phyloP scores from a whole-genome alignment of 1,139 yeast genomes.

The Blastobotrys ciferrii region DNA sequence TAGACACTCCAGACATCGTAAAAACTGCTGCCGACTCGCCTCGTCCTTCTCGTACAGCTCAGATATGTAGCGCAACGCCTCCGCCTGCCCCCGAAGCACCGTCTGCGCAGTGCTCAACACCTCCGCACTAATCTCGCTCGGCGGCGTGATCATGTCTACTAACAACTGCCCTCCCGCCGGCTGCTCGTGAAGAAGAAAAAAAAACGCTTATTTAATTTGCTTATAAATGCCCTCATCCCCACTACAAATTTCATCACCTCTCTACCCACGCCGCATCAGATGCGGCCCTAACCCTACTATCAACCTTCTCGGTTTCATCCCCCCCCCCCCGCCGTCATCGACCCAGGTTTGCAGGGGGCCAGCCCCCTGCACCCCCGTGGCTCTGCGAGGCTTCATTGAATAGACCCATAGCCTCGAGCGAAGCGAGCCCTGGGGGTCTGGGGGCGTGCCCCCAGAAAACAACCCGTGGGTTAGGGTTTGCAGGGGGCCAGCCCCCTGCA shows the following conservation, averaged over 20 bases:
- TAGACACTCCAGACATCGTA: conserved; percentile 50
- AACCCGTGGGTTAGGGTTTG: too few species aligned
- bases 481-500: too few species aligned
- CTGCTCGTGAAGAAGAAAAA: too few species aligned
- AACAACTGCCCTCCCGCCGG: too few species aligned
- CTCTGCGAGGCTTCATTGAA: too few species aligned
- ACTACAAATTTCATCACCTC: not conserved
- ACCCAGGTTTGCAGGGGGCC: not conserved
- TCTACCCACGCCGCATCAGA: not conserved
- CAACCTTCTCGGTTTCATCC: not conserved
- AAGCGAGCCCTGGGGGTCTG: too few species aligned
- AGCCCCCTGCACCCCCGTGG: too few species aligned
- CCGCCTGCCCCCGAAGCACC: conserved; percentile 48
- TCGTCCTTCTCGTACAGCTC: conserved; percentile 42
- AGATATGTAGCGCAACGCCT: conserved; percentile 44
- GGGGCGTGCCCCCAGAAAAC: too few species aligned
- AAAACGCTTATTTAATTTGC: too few species aligned
- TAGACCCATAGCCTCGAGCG: too few species aligned
- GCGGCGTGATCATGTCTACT: conserved; percentile 13
- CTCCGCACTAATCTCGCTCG: conserved; percentile 25
- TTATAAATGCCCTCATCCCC: not conserved
- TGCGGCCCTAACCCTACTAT: not conserved
- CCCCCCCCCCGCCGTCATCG: too few species aligned
- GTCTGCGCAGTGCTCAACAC: conserved; percentile 33
- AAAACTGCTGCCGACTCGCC: conserved; percentile 51